Evolutionary conservation across 2,329 filamentous ascomycete genomes (phyloP), one percentile per base, ranked within the genome.

Genomic region (Cylindrodendrum hubeiense): DNA sequence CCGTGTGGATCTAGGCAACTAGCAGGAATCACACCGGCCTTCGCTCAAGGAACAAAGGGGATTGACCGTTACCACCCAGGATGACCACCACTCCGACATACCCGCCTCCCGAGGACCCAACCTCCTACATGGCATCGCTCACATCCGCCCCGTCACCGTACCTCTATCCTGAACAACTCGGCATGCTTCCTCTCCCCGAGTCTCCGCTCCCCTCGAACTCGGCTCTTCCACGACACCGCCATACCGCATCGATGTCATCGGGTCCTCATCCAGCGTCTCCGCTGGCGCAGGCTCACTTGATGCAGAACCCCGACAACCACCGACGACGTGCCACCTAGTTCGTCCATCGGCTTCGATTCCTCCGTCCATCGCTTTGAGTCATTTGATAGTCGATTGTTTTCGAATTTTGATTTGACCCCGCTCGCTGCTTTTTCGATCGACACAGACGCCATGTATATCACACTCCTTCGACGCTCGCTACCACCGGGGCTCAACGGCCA

Each of bases 1-100:
- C 86, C 79, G 82, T 88, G 82, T 89, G 86, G 86, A 87, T 85
- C 80, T 89, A 86, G 81, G 79, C 78, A 75, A 70, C 75, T 75
- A 69, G 73, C 79, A 73, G 75, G 70, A 72, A 75, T 78, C 80
- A 80, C 78, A 79, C 74, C 76, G 80, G 79, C 78, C 72, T 76
- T 76, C 77, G 71, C 72, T 73, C 70, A 71, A 77, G 76, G 76
- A 78, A 79, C 75, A 80, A 77, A 80, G 79, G 77, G 85, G 80
- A 86, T 88, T 89, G 83, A 88, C 86, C 83, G 76, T 78, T 78
- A 72, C 77, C 82, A 79, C 81, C 78, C 84, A 87, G 85, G 85
- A 85, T 79, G 66, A 82, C 81, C 75, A 82, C 80, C 67, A 82
- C 82, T 67, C 80, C 82, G 67, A 78, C 79, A 61, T 82, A 82